Conservation (phyloP, 805 yeast genomes). For the Kurtzmaniella fragi region DNA sequence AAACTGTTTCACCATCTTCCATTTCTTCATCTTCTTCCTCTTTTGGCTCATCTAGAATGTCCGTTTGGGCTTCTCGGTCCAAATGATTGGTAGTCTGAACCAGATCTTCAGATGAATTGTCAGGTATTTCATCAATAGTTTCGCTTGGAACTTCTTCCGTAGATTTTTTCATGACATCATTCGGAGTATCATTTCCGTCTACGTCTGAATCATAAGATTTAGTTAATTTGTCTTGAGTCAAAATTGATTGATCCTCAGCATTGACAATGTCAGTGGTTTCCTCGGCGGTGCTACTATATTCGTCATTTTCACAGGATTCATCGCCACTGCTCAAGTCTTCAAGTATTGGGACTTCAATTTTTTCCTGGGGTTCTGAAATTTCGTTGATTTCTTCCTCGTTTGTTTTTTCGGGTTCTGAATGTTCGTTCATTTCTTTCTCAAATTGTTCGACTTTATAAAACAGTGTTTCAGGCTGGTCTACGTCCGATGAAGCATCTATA, state of each 20-base stretch:
- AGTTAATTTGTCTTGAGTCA: slow-evolving; percentile 7
- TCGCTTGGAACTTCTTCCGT: slow-evolving; percentile 1
- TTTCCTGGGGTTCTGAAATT: slow-evolving; percentile 2
- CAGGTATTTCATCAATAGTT: not conserved
- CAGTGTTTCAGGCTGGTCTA: no score
- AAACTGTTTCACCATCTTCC: no score
- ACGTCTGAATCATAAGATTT: slow-evolving; percentile 11
- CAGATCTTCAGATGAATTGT: slow-evolving; percentile 4
- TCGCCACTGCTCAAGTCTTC: not conserved
- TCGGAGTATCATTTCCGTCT: slow-evolving; percentile 16
- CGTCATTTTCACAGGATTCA: not conserved
- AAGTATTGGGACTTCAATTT: slow-evolving; percentile 13
- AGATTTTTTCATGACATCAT: slow-evolving; percentile 11
- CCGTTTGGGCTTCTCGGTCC: not conserved
- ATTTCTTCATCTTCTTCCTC: slow-evolving; percentile 7
- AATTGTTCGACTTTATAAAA: no score
- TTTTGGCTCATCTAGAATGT: not conserved
- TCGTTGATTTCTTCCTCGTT: not conserved
- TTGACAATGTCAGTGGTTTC: slow-evolving; percentile 16
- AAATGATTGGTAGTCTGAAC: slow-evolving; percentile 2
- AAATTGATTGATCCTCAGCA: slow-evolving; percentile 16
- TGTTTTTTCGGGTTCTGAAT: slow-evolving; percentile 11
- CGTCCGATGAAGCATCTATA: no score
- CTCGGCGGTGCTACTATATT: slow-evolving; percentile 17
- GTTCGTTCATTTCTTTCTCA: slow-evolving; percentile 5